Evolutionary conservation across 1,284 basidiomycete genomes (phyloP).

Genomic region (Ganoderma resinaceum): DNA sequence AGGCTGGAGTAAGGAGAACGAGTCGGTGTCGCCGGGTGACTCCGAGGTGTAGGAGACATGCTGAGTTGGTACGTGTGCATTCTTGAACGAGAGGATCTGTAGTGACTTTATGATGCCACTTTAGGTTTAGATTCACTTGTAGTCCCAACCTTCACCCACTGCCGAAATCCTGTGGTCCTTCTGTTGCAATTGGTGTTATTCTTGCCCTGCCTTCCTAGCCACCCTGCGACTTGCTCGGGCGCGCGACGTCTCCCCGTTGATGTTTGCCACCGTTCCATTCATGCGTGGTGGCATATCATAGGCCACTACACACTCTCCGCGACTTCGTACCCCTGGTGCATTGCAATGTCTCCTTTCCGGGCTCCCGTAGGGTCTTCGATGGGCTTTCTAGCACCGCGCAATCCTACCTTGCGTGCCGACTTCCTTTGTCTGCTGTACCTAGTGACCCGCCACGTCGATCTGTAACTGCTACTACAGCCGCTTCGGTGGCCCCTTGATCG

Average conservation of each 20-base stretch:
- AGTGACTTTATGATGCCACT: not conserved
- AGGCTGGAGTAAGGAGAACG: not conserved
- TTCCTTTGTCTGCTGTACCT: not conserved
- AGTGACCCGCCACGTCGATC: not conserved
- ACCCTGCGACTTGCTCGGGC: not conserved
- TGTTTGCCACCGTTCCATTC: not conserved
- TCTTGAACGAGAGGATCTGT: not conserved
- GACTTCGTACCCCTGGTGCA: not conserved
- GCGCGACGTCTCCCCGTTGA: not conserved
- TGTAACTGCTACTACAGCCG: not conserved
- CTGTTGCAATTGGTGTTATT: not conserved
- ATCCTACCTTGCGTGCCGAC: not conserved
- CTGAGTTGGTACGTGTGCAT: not conserved
- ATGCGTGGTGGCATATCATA: not conserved
- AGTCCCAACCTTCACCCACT: not conserved
- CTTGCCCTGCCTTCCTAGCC: not conserved
- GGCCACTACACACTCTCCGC: not conserved
- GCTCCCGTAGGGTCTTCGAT: not conserved
- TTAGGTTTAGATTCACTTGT: not conserved
- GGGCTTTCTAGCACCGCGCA: not conserved
- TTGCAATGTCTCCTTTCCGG: not conserved
- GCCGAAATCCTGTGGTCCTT: not conserved
- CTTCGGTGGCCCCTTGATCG: not conserved
- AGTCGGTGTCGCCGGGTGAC: not conserved
- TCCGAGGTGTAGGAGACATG: not conserved